Evolutionary conservation across 371 early-diverging fungal species (phyloP), one percentile per base, ranked within the genome.

Genomic region (Mortierella sp.): DNA sequence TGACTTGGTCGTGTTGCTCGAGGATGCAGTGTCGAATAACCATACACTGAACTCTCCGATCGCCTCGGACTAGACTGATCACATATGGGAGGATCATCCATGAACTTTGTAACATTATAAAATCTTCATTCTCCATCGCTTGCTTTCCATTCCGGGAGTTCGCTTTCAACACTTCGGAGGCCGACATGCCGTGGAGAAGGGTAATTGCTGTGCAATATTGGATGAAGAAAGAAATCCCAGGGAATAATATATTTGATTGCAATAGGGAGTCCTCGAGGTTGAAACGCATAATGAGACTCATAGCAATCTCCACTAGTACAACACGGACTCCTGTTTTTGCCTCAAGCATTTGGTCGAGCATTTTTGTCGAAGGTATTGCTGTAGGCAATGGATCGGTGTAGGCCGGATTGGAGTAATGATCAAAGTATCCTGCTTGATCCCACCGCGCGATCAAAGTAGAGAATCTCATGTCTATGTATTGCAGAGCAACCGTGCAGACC

Each of bases 61-160:
- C 60, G 6, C 20, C 60, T 40, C 40, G 39, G 60, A 60, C 37
- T 5, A 54, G 43, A 43, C 6, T 12, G 18, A 67, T 59, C 30
- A 67, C 68, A 40, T 28, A 14, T 5, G 65, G 59, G 32, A 67
- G 30, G 28, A 66, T 39, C 43, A 40, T 58, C 59, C 59, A 59
- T 18, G 43, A 9, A 58, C 47, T 22, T 26, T 35, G 45, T 45
- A 45, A 18, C 45, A 18, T 45, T 16, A 12, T 30, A 11, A 35
- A 12, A 9, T 5, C 37, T 9, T 52, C 20, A 35, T 22, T 51
- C 11, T 14, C 43, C 37, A 28, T 10, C 9, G 3, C 20, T 47
- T 8, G 28, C 57, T 35, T 20, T 45, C 18, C 16, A 26, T 30
- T 8, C 43, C 18, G 45, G 28, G 32, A 12, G 49, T 39, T 52